Conservation (phyloP, 441 rosid species). For the Theobroma grandiflorum region DNA sequence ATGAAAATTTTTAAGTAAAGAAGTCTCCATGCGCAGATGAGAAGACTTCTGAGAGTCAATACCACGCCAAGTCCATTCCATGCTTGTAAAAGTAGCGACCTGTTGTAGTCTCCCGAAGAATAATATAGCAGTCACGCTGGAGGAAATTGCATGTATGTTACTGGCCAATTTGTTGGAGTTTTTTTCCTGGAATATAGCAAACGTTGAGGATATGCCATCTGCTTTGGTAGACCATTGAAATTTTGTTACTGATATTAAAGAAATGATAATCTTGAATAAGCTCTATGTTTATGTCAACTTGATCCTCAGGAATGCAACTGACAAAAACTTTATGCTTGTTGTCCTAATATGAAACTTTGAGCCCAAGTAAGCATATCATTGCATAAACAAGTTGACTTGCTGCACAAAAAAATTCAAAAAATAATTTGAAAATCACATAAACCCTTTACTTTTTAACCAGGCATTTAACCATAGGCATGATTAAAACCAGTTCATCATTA, state of each 20-base stretch:
- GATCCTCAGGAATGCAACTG: background rate
- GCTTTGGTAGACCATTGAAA: background rate
- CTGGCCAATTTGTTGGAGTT: background rate
- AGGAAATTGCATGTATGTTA: background rate
- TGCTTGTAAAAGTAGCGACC: background rate
- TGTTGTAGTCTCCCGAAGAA: background rate
- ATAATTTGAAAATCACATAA: background rate
- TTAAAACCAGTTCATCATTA: background rate
- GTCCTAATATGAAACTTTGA: background rate
- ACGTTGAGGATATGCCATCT: background rate
- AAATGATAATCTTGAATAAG: background rate
- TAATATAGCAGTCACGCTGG: background rate
- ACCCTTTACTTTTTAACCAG: no score
- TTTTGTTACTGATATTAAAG: background rate
- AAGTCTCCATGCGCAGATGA: background rate
- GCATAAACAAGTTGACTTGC: background rate
- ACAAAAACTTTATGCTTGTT: background rate
- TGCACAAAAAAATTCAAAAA: background rate
- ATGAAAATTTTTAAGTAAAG: background rate
- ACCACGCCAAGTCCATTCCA: background rate
- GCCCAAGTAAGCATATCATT: background rate
- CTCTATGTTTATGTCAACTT: background rate
- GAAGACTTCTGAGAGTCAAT: constrained; percentile 9
- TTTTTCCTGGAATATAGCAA: background rate
- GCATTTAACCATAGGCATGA: background rate